phyloP scores from a whole-genome alignment of 1,139 yeast genomes.

The Hansenula lynferdii region DNA sequence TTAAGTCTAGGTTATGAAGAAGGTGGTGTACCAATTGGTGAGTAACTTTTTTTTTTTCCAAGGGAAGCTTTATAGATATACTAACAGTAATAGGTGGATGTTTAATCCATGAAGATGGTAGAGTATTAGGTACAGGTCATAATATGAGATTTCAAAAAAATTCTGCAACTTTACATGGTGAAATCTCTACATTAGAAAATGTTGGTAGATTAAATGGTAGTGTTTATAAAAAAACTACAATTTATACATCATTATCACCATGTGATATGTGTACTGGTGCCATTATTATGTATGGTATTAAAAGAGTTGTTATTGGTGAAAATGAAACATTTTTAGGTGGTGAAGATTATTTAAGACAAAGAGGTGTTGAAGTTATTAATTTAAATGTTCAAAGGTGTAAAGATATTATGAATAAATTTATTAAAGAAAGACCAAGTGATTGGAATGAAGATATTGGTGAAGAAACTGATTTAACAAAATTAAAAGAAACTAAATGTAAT shows the following conservation, averaged over 20 bases:
- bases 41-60: neutral
- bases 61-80: neutral
- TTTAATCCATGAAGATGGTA: slow-evolving; percentile 69
- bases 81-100: slow-evolving; percentile 38
- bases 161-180: slow-evolving; percentile 86
- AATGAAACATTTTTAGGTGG: slow-evolving; percentile 74
- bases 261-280: slow-evolving; percentile 97
- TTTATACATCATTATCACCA: slow-evolving; percentile 91
- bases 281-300: slow-evolving; percentile 79
- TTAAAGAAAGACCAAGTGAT: slow-evolving; percentile 67
- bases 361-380: slow-evolving; percentile 76
- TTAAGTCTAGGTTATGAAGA: slow-evolving; percentile 42
- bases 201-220: slow-evolving; percentile 80
- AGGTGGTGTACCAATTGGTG: slow-evolving; percentile 86
- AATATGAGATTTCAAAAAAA: slow-evolving; percentile 80
- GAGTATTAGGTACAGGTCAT: slow-evolving; percentile 80
- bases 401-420: slow-evolving; percentile 70
- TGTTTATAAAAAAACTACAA: slow-evolving; percentile 63
- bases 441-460: slow-evolving; percentile 93
- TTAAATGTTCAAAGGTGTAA: slow-evolving; percentile 64
- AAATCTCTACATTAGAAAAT: slow-evolving; percentile 80
- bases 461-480: slow-evolving; percentile 8
- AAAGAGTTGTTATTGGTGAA: slow-evolving; percentile 85
- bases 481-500: neutral
- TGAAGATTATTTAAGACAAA: slow-evolving; percentile 59